Evolutionary conservation across 352 stramenopile species (phyloP), one percentile per base, ranked within the genome.

Genomic region (Globisporangium irregulare): DNA sequence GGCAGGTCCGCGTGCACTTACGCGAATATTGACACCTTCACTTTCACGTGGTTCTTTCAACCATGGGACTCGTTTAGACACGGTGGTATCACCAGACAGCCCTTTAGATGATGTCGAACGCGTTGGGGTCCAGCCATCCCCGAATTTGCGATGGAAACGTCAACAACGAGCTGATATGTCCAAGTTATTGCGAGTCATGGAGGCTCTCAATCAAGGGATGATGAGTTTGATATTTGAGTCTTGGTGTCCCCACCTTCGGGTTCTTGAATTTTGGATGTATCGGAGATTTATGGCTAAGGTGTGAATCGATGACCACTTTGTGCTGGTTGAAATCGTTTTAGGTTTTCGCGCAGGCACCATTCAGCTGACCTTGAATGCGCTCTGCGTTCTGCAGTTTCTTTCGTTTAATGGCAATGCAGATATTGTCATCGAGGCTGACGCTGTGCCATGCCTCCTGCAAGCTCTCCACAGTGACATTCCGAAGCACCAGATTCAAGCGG

Each of bases 381-480:
- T 86, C 27, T 94, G 93, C 61, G 86, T 86, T 50, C 71, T 95
- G 62, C 84, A 86, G 32, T 95, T 93, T 68, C 93, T 95, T 63
- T 81, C 88, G 66, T 95, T 86, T 38, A 94, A 93, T 86, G 86
- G 93, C 72, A 93, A 93, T 67, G 85, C 88, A 18, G 74, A 51
- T 51, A 56, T 83, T 20, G 82, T 95, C 22, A 82, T 95, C 56
- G 70, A 89, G 61, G 73, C 80, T 0, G 84, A 84, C 27, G 86
- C 82, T 0, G 78, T 94, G 24, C 86, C 86, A 0, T 83, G 89
- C 62, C 79, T 95, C 51, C 84, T 94, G 51, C 76, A 92, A 67
- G 73, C 94, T 25, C 92, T 95, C 73, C 84, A 94, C 64, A 91
- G 81, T 9, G 88, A 85, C n/a, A 91, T 95, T 58, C 93, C 88